Percentiles rank a stretch among this genome's conserved stretches.
Evolutionary conservation across 1,139 yeast species (phyloP).

Genomic region (Blastobotrys capitulatus): DNA sequence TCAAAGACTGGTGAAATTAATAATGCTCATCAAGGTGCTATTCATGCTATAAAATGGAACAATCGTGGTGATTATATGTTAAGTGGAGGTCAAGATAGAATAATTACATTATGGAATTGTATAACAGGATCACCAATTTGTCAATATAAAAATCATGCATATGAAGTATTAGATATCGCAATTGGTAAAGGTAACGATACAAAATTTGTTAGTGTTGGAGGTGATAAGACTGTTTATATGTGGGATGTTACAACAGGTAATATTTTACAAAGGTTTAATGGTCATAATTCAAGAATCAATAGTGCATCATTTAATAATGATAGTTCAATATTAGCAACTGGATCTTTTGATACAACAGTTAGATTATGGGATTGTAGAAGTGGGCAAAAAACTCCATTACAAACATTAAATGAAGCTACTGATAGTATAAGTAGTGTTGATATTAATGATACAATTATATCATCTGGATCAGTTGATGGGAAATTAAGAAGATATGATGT

Average conservation of each 20-base stretch:
- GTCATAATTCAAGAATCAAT: slow-evolving; percentile 32
- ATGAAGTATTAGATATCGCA: slow-evolving; percentile 32
- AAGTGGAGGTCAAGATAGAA: slow-evolving; percentile 34
- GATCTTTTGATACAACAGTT: slow-evolving; percentile 34
- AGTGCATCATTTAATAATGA: slow-evolving; percentile 28
- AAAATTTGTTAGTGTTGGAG: slow-evolving; percentile 34
- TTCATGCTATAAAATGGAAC: slow-evolving; percentile 30
- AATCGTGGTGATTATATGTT: slow-evolving; percentile 30
- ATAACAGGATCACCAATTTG: slow-evolving; percentile 23
- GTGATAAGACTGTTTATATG: slow-evolving; percentile 32
- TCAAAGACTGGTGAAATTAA: not conserved
- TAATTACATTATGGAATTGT: slow-evolving; percentile 31
- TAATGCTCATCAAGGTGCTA: slow-evolving; percentile 26
- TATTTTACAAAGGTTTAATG: slow-evolving; percentile 27
- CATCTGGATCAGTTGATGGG: slow-evolving; percentile 38
- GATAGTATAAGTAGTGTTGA: slow-evolving; percentile 33
- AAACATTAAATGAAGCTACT: slow-evolving; percentile 31
- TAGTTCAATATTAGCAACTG: slow-evolving; percentile 31
- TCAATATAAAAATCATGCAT: slow-evolving; percentile 29
- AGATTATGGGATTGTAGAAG: slow-evolving; percentile 35
- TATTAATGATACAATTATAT: slow-evolving; percentile 22
- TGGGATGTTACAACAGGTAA: slow-evolving; percentile 34
- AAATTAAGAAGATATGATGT: slow-evolving; percentile 32
- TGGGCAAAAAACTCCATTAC: slow-evolving; percentile 28
- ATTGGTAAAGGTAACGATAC: slow-evolving; percentile 28